phyloP scores from a whole-genome alignment of 805 yeast species.

The Saccharomycopsis olivae region DNA sequence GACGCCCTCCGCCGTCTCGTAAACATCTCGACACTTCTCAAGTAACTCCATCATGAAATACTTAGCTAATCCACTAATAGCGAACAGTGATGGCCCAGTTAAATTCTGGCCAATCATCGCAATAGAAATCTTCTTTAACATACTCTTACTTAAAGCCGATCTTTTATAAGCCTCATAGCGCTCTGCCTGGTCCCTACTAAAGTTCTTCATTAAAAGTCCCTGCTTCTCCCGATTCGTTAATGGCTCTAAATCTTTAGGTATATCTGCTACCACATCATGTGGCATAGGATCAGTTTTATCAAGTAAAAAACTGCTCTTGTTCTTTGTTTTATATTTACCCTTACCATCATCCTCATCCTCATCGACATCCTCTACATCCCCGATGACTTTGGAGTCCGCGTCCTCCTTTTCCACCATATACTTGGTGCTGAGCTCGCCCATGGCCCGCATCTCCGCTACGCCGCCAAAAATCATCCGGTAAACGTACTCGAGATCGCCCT shows the following conservation, averaged over 20 bases:
- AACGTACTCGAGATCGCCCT: slow-evolving; percentile 11
- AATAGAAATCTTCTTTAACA: slow-evolving; percentile 14
- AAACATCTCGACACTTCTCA: slow-evolving; percentile 17
- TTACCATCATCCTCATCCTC: slow-evolving; percentile 1
- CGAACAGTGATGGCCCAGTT: slow-evolving; percentile 11
- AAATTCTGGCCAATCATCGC: slow-evolving; percentile 13
- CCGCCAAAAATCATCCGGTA: slow-evolving; percentile 6
- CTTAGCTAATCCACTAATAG: slow-evolving; percentile 16
- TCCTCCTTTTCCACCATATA: slow-evolving; percentile 13
- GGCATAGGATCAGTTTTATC: slow-evolving; percentile 7
- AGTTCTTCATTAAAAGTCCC: slow-evolving; percentile 15
- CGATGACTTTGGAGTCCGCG: slow-evolving; percentile 6
- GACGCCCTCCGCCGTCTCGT: slow-evolving; percentile 12
- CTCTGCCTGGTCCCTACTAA: slow-evolving; percentile 10
- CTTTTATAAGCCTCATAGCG: slow-evolving; percentile 17
- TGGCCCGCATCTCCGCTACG: slow-evolving; percentile 5
- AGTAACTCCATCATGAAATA: slow-evolving; percentile 16
- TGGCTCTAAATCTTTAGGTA: slow-evolving; percentile 8
- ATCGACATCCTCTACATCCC: slow-evolving; percentile 1
- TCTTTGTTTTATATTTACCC: not conserved
- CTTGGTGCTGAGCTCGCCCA: slow-evolving; percentile 8
- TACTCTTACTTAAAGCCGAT: slow-evolving; percentile 10
- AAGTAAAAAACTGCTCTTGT: not conserved
- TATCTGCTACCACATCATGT: not conserved
- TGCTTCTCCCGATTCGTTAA: slow-evolving; percentile 16